Evolutionary conservation across 805 yeast genomes (phyloP).

Genomic region (Saturnispora halmiae): DNA sequence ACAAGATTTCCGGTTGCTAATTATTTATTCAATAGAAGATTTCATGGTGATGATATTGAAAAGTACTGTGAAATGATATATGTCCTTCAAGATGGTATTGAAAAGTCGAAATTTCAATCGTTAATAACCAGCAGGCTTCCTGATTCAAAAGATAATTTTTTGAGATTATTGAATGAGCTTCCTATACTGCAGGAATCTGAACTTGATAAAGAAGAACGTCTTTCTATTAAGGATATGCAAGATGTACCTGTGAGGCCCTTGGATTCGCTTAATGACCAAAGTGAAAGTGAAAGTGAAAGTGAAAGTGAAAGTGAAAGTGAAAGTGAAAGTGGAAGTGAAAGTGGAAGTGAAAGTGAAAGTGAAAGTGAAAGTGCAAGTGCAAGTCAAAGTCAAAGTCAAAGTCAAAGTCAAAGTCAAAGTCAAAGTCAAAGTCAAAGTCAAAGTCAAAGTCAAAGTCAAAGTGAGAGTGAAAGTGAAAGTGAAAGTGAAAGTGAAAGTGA

Average conservation of each 20-base stretch:
- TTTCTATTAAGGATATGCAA: not conserved
- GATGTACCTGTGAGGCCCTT: not conserved
- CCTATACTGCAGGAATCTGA: not conserved
- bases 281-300: not conserved
- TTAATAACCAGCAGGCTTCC: not conserved
- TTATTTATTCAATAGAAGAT: not conserved
- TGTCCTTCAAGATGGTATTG: not conserved
- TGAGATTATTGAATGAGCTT: not conserved
- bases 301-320: not conserved
- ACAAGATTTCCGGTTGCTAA: not conserved
- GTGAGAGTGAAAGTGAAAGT: not conserved
- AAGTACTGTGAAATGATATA: constrained; percentile 1
- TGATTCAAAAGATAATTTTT: not conserved
- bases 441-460: not conserved
- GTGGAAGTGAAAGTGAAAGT: no score
- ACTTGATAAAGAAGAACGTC: not conserved
- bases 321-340: constrained; percentile 11
- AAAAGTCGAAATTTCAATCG: not conserved
- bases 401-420: not conserved
- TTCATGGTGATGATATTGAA: not conserved
- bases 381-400: constrained; percentile 2
- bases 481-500: no score
- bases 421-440: not conserved
- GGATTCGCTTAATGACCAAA: not conserved
- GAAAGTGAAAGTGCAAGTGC: constrained; percentile 4